These are phyloP conservation scores for Acer campestre DNA, from an alignment of 345 rosid species.

Conservation along the genomic window DNA sequence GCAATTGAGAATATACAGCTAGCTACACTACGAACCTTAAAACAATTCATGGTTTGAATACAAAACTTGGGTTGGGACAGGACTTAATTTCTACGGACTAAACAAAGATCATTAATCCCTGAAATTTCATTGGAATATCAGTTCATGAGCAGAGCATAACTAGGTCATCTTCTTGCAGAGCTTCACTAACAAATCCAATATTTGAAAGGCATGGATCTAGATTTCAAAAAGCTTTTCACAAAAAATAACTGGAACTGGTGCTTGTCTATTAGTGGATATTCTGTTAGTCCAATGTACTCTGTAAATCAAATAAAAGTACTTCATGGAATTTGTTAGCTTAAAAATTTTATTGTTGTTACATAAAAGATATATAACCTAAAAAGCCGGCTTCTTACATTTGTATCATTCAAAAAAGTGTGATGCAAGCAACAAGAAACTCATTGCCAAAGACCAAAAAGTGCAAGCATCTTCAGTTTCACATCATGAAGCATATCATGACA, in stretches of 20 bases:
- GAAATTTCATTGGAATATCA: neutral
- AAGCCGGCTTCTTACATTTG: neutral
- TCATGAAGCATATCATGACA: neutral
- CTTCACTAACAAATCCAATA: neutral
- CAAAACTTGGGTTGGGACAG: neutral
- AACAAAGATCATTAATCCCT: neutral
- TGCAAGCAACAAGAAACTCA: neutral
- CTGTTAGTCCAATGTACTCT: too few relatives aligned
- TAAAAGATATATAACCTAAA: neutral
- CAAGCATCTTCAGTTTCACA: constrained; percentile 1
- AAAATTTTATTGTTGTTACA: neutral
- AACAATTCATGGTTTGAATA: too few relatives aligned
- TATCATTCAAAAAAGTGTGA: neutral
- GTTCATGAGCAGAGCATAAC: neutral
- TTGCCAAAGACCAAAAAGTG: neutral
- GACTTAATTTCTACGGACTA: neutral
- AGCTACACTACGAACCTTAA: neutral
- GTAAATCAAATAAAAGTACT: neutral
- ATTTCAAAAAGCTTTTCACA: neutral
- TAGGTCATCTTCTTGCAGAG: neutral
- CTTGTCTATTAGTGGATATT: neutral
- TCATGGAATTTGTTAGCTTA: neutral
- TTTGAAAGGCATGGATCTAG: neutral
- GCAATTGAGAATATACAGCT: neutral
- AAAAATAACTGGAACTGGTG: neutral